Evolutionary conservation across 208 protist genomes (phyloP).

Genomic region (Trypanosoma avium): DNA sequence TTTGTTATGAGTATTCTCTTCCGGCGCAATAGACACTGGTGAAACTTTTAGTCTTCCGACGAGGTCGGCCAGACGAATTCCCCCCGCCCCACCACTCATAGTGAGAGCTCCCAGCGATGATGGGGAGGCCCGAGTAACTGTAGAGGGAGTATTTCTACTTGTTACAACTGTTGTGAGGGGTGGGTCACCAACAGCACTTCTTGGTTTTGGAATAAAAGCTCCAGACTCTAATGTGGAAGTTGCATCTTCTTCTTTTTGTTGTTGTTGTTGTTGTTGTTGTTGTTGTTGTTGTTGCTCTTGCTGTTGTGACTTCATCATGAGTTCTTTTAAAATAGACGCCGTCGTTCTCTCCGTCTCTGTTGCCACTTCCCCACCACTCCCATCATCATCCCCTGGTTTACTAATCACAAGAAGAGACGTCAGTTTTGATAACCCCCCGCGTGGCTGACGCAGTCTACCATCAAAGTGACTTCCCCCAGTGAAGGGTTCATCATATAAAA

Average conservation of each 20-base stretch:
- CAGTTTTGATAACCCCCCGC: conserved; percentile 75
- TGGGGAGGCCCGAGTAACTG: background rate
- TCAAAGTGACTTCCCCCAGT: conserved; percentile 73
- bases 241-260: background rate
- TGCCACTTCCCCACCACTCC: background rate
- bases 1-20: background rate
- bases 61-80: conserved; percentile 26
- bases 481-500: conserved; percentile 88
- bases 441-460: conserved; percentile 61
- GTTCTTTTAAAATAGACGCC: background rate
- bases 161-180: conserved; percentile 34
- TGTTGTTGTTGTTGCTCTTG: conserved; percentile 14
- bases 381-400: conserved; percentile 17
- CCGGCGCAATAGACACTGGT: background rate
- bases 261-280: conserved; percentile 18
- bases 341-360: background rate
- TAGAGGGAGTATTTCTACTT: too few species aligned
- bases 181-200: conserved; percentile 35
- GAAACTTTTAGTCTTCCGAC: conserved; percentile 20
- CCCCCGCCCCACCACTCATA: conserved; percentile 9
- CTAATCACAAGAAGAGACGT: conserved; percentile 67
- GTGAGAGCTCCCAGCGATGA: conserved; percentile 1
- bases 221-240: background rate
- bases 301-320: background rate
- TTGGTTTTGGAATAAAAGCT: conserved; percentile 40